A percentile compares a stretch with the other conserved stretches of the same genome.
These are phyloP conservation scores for Sicyos edulis DNA, from an alignment of 306 rosid species.

Conservation along the genomic window DNA sequence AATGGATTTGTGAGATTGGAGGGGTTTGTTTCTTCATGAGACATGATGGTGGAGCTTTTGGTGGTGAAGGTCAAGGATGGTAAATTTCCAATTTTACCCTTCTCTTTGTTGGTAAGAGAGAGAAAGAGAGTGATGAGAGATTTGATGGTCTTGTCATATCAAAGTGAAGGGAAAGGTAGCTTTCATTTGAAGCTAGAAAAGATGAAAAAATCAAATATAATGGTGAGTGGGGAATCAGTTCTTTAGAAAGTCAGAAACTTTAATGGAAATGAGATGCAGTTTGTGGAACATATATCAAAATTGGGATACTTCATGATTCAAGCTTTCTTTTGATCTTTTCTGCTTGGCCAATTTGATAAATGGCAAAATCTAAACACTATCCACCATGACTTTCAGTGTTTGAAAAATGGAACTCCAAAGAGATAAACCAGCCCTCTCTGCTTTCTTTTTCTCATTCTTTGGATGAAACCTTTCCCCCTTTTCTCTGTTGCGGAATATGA, in stretches of 20 bases:
- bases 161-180: slow-evolving; percentile 18
- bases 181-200: slow-evolving; percentile 20
- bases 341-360: slow-evolving; percentile 9
- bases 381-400: neutral
- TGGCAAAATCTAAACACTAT: slow-evolving; percentile 6
- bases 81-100: slow-evolving; percentile 18
- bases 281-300: slow-evolving; percentile 7
- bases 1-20: neutral
- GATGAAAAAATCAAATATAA: slow-evolving; percentile 7
- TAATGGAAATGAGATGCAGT: slow-evolving; percentile 8
- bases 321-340: neutral
- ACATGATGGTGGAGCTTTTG: neutral
- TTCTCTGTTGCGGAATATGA: neutral
- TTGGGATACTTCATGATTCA: neutral
- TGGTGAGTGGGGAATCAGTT: slow-evolving; percentile 18
- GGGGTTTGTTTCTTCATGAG: neutral
- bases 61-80: slow-evolving; percentile 11
- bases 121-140: slow-evolving; percentile 5
- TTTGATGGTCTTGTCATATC: slow-evolving; percentile 19
- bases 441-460: neutral
- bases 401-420: slow-evolving; percentile 7
- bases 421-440: neutral
- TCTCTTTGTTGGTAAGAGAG: slow-evolving; percentile 15
- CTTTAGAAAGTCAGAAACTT: slow-evolving; percentile 11
- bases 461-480: neutral